These are phyloP conservation scores for Pittosporum tobira DNA, from an alignment of 129 eudicot species.

Conservation along the genomic window DNA sequence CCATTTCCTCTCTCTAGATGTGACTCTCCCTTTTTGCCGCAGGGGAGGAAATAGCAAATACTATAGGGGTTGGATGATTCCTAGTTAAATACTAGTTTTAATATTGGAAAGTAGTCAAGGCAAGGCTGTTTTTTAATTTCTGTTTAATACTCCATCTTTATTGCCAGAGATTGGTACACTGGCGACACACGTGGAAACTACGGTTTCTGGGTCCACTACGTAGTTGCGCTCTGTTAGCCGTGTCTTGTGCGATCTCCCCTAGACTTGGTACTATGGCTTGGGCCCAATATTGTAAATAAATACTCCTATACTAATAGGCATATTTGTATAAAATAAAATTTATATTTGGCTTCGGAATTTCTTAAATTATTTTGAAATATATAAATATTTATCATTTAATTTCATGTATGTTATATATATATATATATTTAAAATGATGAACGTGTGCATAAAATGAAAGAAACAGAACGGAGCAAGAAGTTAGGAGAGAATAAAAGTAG, in stretches of 20 bases:
- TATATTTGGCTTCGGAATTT: too few relatives aligned
- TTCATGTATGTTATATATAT: too few relatives aligned
- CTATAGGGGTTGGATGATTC: neutral
- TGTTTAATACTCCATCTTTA: neutral
- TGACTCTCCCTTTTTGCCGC: neutral
- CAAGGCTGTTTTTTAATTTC: neutral
- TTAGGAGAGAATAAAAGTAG: neutral
- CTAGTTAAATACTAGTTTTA: neutral
- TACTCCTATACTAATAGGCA: too few relatives aligned
- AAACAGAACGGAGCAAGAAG: neutral
- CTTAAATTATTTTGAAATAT: too few relatives aligned
- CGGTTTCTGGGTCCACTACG: neutral
- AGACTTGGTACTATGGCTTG: neutral
- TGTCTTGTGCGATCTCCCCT: conserved; percentile 4
- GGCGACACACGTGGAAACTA: too few relatives aligned
- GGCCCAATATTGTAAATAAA: too few relatives aligned
- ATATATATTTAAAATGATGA: neutral
- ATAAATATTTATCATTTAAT: too few relatives aligned
- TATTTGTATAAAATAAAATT: too few relatives aligned
- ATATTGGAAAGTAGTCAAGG: neutral
- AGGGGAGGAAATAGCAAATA: neutral
- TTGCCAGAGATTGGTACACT: neutral
- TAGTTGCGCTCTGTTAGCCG: neutral
- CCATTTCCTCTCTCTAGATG: neutral
- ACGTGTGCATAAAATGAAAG: neutral